A percentile compares a stretch with the other conserved stretches of the same genome.
Evolutionary conservation across 192 early-diverging fungal species (phyloP).

Genomic region (Piromyces sp.): DNA sequence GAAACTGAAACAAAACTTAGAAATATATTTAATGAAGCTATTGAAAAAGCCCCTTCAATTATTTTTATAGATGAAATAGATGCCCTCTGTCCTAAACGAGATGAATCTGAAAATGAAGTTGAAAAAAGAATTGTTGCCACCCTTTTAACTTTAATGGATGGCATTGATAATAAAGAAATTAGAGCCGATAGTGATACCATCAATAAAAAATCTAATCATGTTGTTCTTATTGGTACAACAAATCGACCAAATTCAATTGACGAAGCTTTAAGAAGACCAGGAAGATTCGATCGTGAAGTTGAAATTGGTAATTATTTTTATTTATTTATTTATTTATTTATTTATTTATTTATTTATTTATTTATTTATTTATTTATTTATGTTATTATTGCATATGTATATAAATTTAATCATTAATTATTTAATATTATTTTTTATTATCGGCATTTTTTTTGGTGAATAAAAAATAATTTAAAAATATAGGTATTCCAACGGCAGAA

Average conservation of each 20-base stretch:
- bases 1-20: constrained; percentile 80
- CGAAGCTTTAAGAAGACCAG: constrained; percentile 76
- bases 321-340: no score
- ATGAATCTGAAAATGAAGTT: constrained; percentile 61
- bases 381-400: no score
- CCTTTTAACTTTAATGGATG: constrained; percentile 87
- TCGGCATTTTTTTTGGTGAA: no score
- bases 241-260: constrained; percentile 81
- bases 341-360: no score
- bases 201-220: constrained; percentile 4
- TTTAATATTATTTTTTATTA: neutral
- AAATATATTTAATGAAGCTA: constrained; percentile 54
- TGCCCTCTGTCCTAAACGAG: constrained; percentile 72
- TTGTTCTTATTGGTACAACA: constrained; percentile 82
- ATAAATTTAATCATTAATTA: no score
- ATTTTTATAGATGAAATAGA: constrained; percentile 93
- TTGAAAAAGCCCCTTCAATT: constrained; percentile 53
- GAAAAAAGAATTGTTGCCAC: constrained; percentile 84
- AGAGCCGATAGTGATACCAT: neutral
- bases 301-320: constrained; percentile 48
- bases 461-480: no score
- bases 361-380: no score
- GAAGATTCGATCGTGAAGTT: constrained; percentile 88
- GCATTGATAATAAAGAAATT: constrained; percentile 13
- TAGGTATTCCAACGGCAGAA: constrained; percentile 52